Percentiles rank a stretch among this genome's conserved stretches.
These are phyloP conservation scores for Penicillium sp. DNA, from an alignment of 2,329 filamentous ascomycete genomes.

Conservation along the genomic window DNA sequence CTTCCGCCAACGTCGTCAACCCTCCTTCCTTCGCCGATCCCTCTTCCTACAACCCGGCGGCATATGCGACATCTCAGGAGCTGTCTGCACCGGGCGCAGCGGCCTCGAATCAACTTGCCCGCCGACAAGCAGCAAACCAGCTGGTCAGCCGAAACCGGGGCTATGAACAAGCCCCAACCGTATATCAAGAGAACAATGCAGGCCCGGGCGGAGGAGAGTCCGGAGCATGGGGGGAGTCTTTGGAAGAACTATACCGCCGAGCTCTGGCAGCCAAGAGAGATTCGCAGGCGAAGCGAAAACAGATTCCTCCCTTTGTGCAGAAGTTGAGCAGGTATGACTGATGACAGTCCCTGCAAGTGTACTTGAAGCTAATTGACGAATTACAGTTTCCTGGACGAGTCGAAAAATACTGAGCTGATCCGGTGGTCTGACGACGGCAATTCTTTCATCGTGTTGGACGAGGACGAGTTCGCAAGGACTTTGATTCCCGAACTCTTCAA, in stretches of 20 bases:
- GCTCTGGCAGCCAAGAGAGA: slow-evolving; percentile 81
- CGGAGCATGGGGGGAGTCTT: slow-evolving; percentile 55
- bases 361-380: background rate
- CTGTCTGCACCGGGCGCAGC: slow-evolving; percentile 46
- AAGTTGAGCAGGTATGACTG: slow-evolving; percentile 81
- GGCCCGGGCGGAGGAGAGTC: slow-evolving; percentile 24
- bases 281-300: slow-evolving; percentile 82
- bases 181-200: slow-evolving; percentile 28
- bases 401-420: slow-evolving; percentile 89
- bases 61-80: slow-evolving; percentile 46
- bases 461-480: slow-evolving; percentile 78
- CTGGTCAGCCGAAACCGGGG: slow-evolving; percentile 36
- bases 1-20: slow-evolving; percentile 30
- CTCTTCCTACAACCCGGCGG: slow-evolving; percentile 35
- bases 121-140: slow-evolving; percentile 38
- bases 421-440: slow-evolving; percentile 95
- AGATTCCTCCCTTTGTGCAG: slow-evolving; percentile 95
- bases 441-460: slow-evolving; percentile 93
- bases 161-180: slow-evolving; percentile 35
- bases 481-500: slow-evolving; percentile 73
- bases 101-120: slow-evolving; percentile 41
- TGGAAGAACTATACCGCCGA: slow-evolving; percentile 73
- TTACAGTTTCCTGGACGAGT: slow-evolving; percentile 81
- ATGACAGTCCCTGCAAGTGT: slow-evolving; percentile 23
- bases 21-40: slow-evolving; percentile 36